phyloP scores from a whole-genome alignment of 441 rosid genomes.

The Arabidopsis lyrata region DNA sequence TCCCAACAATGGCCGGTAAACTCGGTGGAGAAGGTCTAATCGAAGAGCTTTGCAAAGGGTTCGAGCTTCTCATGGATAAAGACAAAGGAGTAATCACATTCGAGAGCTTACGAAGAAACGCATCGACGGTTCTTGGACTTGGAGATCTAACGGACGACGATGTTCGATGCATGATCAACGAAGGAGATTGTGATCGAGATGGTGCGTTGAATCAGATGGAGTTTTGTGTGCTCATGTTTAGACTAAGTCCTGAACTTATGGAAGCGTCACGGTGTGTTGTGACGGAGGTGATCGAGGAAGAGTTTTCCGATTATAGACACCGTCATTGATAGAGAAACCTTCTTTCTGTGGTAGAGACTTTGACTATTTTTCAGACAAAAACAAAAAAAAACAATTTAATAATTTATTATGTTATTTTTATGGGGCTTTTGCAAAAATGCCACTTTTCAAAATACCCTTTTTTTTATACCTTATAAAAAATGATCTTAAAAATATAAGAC shows the following conservation, averaged over 20 bases:
- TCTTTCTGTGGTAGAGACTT: not conserved
- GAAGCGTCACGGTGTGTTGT: conserved; percentile 56
- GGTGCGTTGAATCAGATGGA: conserved; percentile 72
- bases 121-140: conserved; percentile 57
- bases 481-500: too few species aligned
- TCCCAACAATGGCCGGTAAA: conserved; percentile 56
- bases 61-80: conserved; percentile 56
- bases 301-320: conserved; percentile 38
- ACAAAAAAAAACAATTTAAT: not conserved
- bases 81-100: conserved; percentile 64
- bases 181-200: conserved; percentile 68
- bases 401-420: not conserved
- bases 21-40: conserved; percentile 60
- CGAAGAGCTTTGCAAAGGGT: conserved; percentile 65
- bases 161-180: conserved; percentile 58
- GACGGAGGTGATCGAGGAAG: conserved; percentile 53
- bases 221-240: conserved; percentile 75
- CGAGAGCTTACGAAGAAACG: conserved; percentile 59
- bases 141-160: conserved; percentile 66
- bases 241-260: conserved; percentile 75
- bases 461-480: too few species aligned
- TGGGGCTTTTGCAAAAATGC: too few species aligned
- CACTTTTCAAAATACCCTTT: too few species aligned
- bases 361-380: not conserved
- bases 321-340: conserved; percentile 22